Evolutionary conservation across 805 yeast species (phyloP), one percentile per base, ranked within the genome.

Genomic region (Alloascoidea africana): DNA sequence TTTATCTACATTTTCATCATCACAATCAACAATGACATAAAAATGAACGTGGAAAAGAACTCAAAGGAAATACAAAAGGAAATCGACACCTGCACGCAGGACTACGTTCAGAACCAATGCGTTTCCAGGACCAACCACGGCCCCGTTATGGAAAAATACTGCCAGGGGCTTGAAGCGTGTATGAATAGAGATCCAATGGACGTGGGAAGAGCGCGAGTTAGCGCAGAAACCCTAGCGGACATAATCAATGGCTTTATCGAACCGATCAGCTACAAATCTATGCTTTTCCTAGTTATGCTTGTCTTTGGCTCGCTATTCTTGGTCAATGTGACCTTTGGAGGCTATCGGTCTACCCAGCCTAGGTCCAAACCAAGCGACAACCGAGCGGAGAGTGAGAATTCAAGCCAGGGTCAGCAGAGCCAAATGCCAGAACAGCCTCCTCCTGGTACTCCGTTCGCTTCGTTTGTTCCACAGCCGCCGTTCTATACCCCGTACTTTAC

Each of bases 171-270:
- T 91, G 78, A 72, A 42, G 68, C 66, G 40, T 91, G 98, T 54
- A 83, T 84, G 86, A 72, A 76, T 46, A 59, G 76, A 36, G 89
- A 84, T 44, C 87, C 94, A 5, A 66, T 69, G 3, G 56, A 55
- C 1, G 66, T 76, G 8, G 87, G 83, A 3, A 67, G 73, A 36
- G 81, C 89, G 1, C 66, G 66, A 42, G 67, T 85, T 39, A 75
- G 86, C 35, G 93, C 93, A 0, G 86, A 78, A 51, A 77, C 89
- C 0, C 66, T 84, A 46, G 94, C 93, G 1, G 89, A 80, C 43
- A 80, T 83, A 4, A 60, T 85, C 34, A 81, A 85, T 55, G 74
- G 86, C 1, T 84, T 84, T 48, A 57, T 82, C 16, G 70, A 66
- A 40, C 79, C 83, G 2, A 76, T 84, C 30, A 70, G 77, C 19